A percentile compares a stretch with the other conserved stretches of the same genome.
These are phyloP conservation scores for Quercus robur DNA, from an alignment of 306 rosid species.

Conservation along the genomic window DNA sequence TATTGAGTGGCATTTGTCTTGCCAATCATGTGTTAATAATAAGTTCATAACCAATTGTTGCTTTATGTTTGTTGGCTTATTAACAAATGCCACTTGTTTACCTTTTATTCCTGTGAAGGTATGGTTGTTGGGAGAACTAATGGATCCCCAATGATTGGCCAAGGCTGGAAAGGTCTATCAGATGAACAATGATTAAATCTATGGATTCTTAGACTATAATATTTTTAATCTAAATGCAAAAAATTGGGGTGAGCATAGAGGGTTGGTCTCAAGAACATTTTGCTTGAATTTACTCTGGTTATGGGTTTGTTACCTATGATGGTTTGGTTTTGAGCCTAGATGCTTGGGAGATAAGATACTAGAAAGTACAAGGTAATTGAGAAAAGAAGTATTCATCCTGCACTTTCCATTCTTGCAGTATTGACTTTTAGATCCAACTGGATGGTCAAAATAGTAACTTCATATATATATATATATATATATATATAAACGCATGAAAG, in stretches of 20 bases:
- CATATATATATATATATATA: neutral
- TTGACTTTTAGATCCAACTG: neutral
- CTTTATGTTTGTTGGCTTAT: neutral
- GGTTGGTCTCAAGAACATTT: no score
- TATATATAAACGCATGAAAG: neutral
- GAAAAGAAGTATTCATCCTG: no score
- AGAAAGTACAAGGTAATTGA: no score
- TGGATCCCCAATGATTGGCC: neutral
- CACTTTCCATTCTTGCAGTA: neutral
- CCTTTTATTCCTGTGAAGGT: no score
- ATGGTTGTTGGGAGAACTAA: no score
- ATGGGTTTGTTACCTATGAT: neutral
- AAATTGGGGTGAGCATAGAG: no score
- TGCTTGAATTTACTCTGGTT: neutral
- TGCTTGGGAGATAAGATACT: no score
- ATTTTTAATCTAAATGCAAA: neutral
- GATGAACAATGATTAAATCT: neutral
- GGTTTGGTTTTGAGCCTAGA: no score
- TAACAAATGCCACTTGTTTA: neutral
- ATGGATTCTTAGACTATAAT: neutral
- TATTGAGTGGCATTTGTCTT: neutral
- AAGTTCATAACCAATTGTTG: neutral
- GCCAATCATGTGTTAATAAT: neutral
- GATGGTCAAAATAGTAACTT: neutral
- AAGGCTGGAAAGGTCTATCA: neutral